phyloP scores from a whole-genome alignment of 306 rosid species.

The Corylus heterophylla region DNA sequence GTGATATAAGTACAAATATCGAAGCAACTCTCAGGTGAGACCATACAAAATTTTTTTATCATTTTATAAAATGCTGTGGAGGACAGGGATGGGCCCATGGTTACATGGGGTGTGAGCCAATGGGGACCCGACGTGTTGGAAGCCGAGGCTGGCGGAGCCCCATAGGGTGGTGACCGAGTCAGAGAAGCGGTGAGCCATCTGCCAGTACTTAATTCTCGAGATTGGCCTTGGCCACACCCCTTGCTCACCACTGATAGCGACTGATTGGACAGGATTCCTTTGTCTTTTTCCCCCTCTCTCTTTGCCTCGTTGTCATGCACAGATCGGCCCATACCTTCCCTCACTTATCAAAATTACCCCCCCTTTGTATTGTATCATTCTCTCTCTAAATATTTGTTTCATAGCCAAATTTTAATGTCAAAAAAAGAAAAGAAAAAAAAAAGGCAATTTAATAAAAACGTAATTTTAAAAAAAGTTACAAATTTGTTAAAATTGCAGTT shows the following conservation, averaged over 20 bases:
- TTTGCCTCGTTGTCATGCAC: constrained; percentile 37
- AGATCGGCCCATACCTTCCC: not conserved
- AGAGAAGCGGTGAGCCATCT: not conserved
- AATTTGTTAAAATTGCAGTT: no score
- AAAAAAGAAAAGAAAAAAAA: no score
- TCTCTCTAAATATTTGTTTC: no score
- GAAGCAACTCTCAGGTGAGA: not conserved
- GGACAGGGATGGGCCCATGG: constrained; percentile 13
- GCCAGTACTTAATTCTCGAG: constrained; percentile 2
- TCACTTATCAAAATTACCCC: constrained; percentile 15
- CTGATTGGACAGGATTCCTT: constrained; percentile 38
- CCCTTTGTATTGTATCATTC: not conserved
- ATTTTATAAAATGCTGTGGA: not conserved
- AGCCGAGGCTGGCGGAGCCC: not conserved
- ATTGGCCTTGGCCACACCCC: not conserved
- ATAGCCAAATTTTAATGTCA: no score
- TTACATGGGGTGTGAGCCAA: constrained; percentile 10
- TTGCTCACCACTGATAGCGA: constrained; percentile 21
- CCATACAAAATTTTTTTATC: not conserved
- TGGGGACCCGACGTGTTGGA: constrained; percentile 6
- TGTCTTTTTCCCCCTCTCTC: constrained; percentile 10
- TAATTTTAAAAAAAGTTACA: no score
- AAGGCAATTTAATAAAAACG: no score
- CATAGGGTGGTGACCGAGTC: constrained; percentile 11
- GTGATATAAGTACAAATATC: not conserved